Evolutionary conservation across 441 rosid genomes (phyloP), one percentile per base, ranked within the genome.

Genomic region (Syzygium malaccense): DNA sequence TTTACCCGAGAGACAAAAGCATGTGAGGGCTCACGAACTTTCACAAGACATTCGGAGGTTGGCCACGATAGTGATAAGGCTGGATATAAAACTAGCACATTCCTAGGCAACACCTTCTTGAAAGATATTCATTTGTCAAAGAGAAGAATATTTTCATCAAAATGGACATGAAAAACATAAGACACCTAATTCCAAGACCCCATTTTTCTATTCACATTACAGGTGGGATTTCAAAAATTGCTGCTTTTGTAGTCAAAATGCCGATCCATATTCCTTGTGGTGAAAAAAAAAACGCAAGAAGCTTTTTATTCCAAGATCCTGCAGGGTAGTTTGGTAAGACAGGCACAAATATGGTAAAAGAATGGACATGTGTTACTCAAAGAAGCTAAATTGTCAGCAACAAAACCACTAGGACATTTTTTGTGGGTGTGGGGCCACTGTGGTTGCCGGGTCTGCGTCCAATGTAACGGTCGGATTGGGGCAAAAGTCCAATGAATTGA

Each of bases 381-480:
- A 75, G 87, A 87, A 87, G 83, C 62, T 30, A 25, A 33, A 26
- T 89, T 86, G 90, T 75, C 83, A 41, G 83, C 83, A 41, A 23
- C 0, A 13, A 45, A 26, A 41, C n/a, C 83, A 37, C 41, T 41
- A 51, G 1, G 53, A 12, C n/a, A 75, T 75, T 37, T 12, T 75
- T 66, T 30, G 0, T 6, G 83, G 12, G 83, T 75, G 83, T 23
- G 90, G 94, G 78, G 80, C 56, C 28, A 10, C 53, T 71, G 54
- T 62, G 86, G 93, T 91, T 93, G 91, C 91, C 48, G 88, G 91
- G 92, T 91, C 91, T 62, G 90, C 91, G 55, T 94, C 95, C 88
- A 86, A 88, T 88, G 92, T 92, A 93, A 95, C 95, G 95, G 94
- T 93, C 91, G 88, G 88, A 92, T 87, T 15, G 55, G 85, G 84